Conservation (phyloP, 768 basidiomycete genomes). For the Vishniacozyma victoriae region DNA sequence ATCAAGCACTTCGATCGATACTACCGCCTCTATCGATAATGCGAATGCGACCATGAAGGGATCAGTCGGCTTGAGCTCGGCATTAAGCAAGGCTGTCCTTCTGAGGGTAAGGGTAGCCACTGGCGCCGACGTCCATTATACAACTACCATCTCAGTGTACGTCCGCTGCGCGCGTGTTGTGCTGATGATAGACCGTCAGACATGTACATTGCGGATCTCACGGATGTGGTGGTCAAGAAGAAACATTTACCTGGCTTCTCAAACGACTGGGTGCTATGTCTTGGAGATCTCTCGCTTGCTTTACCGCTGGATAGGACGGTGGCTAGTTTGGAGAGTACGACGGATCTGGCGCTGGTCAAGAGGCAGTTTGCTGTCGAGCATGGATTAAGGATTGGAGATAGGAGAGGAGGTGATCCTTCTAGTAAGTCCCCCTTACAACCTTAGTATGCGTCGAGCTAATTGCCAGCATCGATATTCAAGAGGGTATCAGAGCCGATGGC, state of each 20-base stretch:
- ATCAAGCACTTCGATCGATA: conserved; percentile 30
- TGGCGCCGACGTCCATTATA: conserved; percentile 73
- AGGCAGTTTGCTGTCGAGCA: conserved; percentile 67
- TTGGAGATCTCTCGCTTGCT: conserved; percentile 51
- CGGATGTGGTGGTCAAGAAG: conserved; percentile 57
- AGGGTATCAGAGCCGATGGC: conserved; percentile 64
- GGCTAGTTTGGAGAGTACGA: conserved; percentile 83
- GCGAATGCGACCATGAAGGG: conserved; percentile 50
- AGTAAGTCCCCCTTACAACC: conserved; percentile 51
- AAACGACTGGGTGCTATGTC: conserved; percentile 52
- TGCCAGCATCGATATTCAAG: conserved; percentile 87
- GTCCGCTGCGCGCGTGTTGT: conserved; percentile 40
- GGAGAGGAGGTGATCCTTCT: conserved; percentile 73
- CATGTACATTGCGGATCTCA: conserved; percentile 95
- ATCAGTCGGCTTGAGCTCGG: conserved; percentile 44
- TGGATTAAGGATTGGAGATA: conserved; percentile 63
- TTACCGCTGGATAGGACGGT: conserved; percentile 92
- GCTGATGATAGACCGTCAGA: conserved; percentile 63
- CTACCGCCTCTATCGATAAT: conserved; percentile 47
- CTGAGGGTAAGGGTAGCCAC: conserved; percentile 75
- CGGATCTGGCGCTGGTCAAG: conserved; percentile 74
- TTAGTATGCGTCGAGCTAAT: not conserved
- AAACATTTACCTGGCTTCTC: conserved; percentile 37
- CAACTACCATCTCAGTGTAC: conserved; percentile 85
- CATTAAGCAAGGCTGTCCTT: conserved; percentile 57